phyloP scores from a whole-genome alignment of 768 basidiomycete genomes.

The Termitomyces sp. region DNA sequence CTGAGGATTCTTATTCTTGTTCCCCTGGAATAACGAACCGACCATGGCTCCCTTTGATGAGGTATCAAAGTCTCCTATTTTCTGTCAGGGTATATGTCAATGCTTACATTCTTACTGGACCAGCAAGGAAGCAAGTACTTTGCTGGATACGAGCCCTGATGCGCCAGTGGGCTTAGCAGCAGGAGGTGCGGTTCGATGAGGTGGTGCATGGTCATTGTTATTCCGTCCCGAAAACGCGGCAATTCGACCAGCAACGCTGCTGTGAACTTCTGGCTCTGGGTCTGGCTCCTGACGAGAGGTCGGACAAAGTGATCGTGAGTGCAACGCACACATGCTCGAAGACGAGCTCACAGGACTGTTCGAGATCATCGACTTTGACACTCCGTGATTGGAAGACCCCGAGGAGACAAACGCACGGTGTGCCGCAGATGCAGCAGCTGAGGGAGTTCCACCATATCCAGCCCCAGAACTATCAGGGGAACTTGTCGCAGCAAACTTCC shows the following conservation, averaged over 20 bases:
- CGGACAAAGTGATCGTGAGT: neutral
- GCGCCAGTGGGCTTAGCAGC: constrained; percentile 22
- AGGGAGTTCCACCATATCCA: constrained; percentile 22
- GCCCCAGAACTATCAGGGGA: constrained; percentile 17
- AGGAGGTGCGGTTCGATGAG: constrained; percentile 14
- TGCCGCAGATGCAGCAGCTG: constrained; percentile 32
- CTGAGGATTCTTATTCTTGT: constrained; percentile 30
- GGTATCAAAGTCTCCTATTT: constrained; percentile 56
- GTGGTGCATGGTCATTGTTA: constrained; percentile 13
- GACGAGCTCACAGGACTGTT: constrained; percentile 28
- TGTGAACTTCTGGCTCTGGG: constrained; percentile 32
- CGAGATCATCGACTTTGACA: constrained; percentile 25
- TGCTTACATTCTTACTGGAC: neutral
- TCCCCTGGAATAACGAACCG: constrained; percentile 38
- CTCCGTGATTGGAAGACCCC: constrained; percentile 33
- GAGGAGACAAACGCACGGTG: constrained; percentile 38
- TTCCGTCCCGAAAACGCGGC: constrained; percentile 40
- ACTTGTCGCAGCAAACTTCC: constrained; percentile 20
- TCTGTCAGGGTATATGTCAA: constrained; percentile 25
- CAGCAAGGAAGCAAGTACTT: constrained; percentile 16
- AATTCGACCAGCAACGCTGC: constrained; percentile 44
- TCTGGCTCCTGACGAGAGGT: constrained; percentile 17
- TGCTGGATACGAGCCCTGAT: constrained; percentile 18
- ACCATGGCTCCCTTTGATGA: constrained; percentile 42
- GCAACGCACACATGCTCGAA: neutral